Evolutionary conservation across 2,329 filamentous ascomycete genomes (phyloP).

Genomic region (Ceratocystis harringtonii): DNA sequence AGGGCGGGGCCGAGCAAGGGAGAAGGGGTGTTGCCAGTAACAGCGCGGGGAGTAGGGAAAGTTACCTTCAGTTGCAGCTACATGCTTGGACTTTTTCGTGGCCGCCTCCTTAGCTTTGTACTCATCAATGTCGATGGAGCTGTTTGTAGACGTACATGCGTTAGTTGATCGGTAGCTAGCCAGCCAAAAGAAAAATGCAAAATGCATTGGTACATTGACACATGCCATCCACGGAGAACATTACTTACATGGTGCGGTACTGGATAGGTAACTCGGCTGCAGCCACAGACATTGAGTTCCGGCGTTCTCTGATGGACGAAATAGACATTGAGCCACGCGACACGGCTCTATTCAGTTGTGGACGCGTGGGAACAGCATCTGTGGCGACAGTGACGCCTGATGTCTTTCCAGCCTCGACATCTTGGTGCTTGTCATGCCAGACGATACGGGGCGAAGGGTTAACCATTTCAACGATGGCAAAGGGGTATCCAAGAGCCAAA

Average conservation of each 20-base stretch:
- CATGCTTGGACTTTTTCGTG: conserved; percentile 13
- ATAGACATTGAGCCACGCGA: conserved; percentile 17
- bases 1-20: neutral
- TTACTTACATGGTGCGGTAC: conserved; percentile 37
- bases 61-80: conserved; percentile 6
- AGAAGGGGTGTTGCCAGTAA: neutral
- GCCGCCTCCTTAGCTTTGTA: conserved; percentile 32
- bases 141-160: conserved; percentile 16
- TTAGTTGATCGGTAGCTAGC: neutral
- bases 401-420: conserved; percentile 14
- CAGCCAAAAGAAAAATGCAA: no score
- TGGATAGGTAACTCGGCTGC: conserved; percentile 32
- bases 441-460: conserved; percentile 9
- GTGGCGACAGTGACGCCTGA: conserved; percentile 3
- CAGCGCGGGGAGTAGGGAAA: neutral
- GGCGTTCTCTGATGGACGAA: conserved; percentile 12
- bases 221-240: neutral
- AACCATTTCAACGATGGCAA: conserved; percentile 4
- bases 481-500: neutral
- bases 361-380: conserved; percentile 11
- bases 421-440: conserved; percentile 10
- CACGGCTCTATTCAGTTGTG: conserved; percentile 12
- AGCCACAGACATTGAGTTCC: conserved; percentile 13
- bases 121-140: conserved; percentile 43
- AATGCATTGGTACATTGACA: neutral